Conservation (phyloP, 805 yeast genomes). For the Saccharomycopsis microspora region DNA sequence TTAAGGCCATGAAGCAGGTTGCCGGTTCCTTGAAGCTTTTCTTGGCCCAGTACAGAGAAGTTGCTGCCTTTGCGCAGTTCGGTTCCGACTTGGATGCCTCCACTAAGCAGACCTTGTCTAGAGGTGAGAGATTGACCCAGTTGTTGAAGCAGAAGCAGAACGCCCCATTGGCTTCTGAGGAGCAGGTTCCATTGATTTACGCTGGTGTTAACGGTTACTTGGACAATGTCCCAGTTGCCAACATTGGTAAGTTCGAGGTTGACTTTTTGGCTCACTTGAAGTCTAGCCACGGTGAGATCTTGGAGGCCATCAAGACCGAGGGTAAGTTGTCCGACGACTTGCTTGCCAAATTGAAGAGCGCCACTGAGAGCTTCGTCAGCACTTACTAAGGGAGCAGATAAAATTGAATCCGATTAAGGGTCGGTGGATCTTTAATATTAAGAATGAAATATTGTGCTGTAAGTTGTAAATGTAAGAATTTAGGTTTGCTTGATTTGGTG, state of each 20-base stretch:
- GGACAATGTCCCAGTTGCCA: conserved; percentile 74
- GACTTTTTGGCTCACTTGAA: conserved; percentile 87
- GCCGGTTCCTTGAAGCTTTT: conserved; percentile 99
- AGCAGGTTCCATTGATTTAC: conserved; percentile 95
- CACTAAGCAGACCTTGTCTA: conserved; percentile 94
- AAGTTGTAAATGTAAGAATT: too few species aligned
- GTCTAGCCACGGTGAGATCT: conserved; percentile 77
- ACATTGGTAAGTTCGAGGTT: conserved; percentile 84
- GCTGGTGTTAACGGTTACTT: conserved; percentile 99
- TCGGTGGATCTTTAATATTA: too few species aligned
- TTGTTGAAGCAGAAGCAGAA: conserved; percentile 96
- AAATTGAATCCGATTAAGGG: too few species aligned
- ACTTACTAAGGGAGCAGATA: conserved; percentile 47
- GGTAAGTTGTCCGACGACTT: conserved; percentile 87
- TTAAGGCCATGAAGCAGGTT: conserved; percentile 99
- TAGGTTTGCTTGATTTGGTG: too few species aligned
- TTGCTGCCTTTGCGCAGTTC: conserved; percentile 99
- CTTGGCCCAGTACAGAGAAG: conserved; percentile 99
- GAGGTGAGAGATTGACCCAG: conserved; percentile 99
- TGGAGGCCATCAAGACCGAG: conserved; percentile 72
- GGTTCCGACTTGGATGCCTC: conserved; percentile 99
- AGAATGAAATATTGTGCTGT: too few species aligned
- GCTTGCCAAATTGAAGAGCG: conserved; percentile 78
- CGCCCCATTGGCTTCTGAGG: conserved; percentile 95
- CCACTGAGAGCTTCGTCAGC: conserved; percentile 86